phyloP scores from a whole-genome alignment of 2,329 filamentous ascomycete genomes.

The Exophiala dermatitidis region DNA sequence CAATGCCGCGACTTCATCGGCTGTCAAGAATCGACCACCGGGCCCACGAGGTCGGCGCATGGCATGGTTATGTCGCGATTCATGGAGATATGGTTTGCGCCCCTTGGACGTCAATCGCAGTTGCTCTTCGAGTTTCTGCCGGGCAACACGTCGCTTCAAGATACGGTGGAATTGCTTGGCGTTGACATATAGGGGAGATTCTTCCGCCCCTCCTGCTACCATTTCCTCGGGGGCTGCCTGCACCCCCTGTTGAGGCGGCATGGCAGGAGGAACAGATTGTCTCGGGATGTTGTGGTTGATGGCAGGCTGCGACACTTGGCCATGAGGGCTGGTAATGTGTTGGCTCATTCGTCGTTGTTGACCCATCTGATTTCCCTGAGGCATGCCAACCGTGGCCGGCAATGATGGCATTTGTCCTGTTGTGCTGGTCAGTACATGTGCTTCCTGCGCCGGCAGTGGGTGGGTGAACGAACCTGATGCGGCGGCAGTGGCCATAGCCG shows the following conservation, averaged over 20 bases:
- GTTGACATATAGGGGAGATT: constrained; percentile 94
- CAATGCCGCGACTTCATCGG: constrained; percentile 88
- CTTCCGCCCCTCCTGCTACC: constrained; percentile 63
- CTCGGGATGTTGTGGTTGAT: constrained; percentile 59
- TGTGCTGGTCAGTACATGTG: constrained; percentile 7
- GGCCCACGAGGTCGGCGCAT: constrained; percentile 93
- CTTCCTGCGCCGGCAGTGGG: neutral
- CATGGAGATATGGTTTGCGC: constrained; percentile 92
- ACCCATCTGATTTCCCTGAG: constrained; percentile 50
- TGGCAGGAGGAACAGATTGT: constrained; percentile 44
- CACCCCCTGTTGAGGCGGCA: constrained; percentile 47
- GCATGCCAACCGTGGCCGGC: constrained; percentile 44
- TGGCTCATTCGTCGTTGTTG: constrained; percentile 65
- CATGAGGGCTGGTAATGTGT: constrained; percentile 63
- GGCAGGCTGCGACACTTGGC: constrained; percentile 66
- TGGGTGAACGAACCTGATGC: constrained; percentile 66
- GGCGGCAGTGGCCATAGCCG: constrained; percentile 88
- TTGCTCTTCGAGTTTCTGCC: constrained; percentile 89
- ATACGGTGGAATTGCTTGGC: constrained; percentile 98
- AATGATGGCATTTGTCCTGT: constrained; percentile 31
- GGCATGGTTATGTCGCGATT: constrained; percentile 94
- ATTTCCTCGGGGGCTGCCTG: constrained; percentile 69
- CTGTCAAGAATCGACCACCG: constrained; percentile 89
- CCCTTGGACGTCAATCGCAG: constrained; percentile 88
- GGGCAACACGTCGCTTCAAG: constrained; percentile 82